phyloP scores from a whole-genome alignment of 2,329 filamentous ascomycete species.

The Hypoxylon sp. region DNA sequence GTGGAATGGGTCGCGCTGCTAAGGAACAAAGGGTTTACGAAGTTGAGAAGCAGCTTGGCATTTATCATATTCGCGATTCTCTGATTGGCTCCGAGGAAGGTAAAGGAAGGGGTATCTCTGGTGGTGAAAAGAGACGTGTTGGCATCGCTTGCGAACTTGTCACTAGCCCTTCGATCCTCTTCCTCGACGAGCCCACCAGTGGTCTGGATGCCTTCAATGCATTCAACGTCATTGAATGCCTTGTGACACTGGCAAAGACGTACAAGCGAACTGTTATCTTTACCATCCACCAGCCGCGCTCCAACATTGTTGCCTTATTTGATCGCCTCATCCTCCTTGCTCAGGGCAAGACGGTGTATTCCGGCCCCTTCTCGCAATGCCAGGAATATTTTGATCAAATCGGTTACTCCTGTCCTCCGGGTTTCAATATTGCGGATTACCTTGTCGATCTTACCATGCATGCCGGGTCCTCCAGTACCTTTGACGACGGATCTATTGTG shows the following conservation, averaged over 20 bases:
- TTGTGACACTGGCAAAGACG: slow-evolving; percentile 93
- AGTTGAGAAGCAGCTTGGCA: slow-evolving; percentile 95
- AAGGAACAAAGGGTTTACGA: slow-evolving; percentile 94
- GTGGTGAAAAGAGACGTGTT: slow-evolving; percentile 95
- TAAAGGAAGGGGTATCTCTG: slow-evolving; percentile 93
- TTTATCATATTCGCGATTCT: slow-evolving; percentile 93
- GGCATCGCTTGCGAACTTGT: slow-evolving; percentile 98
- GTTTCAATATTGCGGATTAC: slow-evolving; percentile 99
- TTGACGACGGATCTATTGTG: slow-evolving; percentile 69
- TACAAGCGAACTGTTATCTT: slow-evolving; percentile 98
- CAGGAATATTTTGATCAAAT: slow-evolving; percentile 93
- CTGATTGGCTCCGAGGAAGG: slow-evolving; percentile 97
- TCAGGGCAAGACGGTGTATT: slow-evolving; percentile 91
- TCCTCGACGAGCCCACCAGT: slow-evolving; percentile 96
- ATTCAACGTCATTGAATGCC: slow-evolving; percentile 96
- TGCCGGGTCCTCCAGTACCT: slow-evolving; percentile 74
- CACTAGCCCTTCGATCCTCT: slow-evolving; percentile 96
- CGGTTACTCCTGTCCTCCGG: slow-evolving; percentile 92
- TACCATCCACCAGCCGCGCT: slow-evolving; percentile 97
- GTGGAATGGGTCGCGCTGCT: slow-evolving; percentile 87
- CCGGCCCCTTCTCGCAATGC: slow-evolving; percentile 88
- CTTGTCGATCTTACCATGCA: slow-evolving; percentile 99
- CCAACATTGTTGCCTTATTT: slow-evolving; percentile 97
- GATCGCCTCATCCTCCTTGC: slow-evolving; percentile 94
- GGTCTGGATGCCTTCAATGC: slow-evolving; percentile 97